Conservation (phyloP, 331 rosid species). For the Rhamnella rubrinervis region DNA sequence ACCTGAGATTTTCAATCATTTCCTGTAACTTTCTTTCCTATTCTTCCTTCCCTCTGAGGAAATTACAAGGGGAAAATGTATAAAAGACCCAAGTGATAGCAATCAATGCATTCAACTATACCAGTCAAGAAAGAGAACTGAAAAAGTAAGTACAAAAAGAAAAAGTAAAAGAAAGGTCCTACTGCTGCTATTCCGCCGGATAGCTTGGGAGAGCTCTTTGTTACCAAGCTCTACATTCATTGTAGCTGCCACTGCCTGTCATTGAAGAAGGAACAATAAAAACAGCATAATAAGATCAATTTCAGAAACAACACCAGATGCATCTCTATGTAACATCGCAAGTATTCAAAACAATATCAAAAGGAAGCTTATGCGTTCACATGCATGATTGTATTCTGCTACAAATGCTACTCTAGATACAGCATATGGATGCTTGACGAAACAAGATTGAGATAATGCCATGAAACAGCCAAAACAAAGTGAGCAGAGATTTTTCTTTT, state of each 20-base stretch:
- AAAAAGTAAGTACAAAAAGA: conserved; percentile 80
- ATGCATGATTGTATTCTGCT: too few species aligned
- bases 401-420: too few species aligned
- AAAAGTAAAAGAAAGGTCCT: conserved; percentile 89
- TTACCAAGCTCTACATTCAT: conserved; percentile 87
- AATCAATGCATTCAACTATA: conserved; percentile 47
- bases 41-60: too few species aligned
- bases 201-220: conserved; percentile 88
- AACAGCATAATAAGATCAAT: not conserved
- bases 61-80: not conserved
- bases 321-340: too few species aligned
- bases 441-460: too few species aligned
- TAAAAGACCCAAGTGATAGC: not conserved
- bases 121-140: conserved; percentile 90
- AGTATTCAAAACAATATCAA: too few species aligned
- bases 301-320: not conserved
- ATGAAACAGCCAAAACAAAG: too few species aligned
- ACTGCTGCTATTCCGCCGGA: conserved; percentile 83
- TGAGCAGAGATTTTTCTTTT: too few species aligned
- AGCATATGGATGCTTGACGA: too few species aligned
- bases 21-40: too few species aligned
- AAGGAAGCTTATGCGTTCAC: too few species aligned
- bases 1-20: too few species aligned
- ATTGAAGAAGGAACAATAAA: not conserved
- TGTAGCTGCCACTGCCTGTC: conserved; percentile 94